Evolutionary conservation across 305 asterid genomes (phyloP).

Genomic region (Fraxinus platypoda): DNA sequence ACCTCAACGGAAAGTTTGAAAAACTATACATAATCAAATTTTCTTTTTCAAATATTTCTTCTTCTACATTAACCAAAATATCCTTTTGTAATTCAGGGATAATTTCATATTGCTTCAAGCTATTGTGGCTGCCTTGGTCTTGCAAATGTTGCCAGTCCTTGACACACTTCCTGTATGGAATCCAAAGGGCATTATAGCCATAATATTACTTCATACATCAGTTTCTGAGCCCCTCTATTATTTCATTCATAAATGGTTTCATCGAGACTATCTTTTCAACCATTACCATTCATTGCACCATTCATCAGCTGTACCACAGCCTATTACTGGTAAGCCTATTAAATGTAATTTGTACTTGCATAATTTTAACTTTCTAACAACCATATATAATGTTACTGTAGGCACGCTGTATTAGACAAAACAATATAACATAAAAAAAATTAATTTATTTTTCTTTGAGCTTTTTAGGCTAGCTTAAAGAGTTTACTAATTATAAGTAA

Average conservation of each 20-base stretch:
- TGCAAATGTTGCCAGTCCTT: conserved; percentile 36
- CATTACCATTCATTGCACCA: conserved; percentile 77
- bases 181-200: conserved; percentile 49
- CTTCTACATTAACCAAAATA: background rate
- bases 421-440: too few species aligned
- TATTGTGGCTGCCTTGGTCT: conserved; percentile 41
- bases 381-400: background rate
- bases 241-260: conserved; percentile 62
- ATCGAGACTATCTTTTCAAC: conserved; percentile 52
- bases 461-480: background rate
- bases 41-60: background rate
- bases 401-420: background rate
- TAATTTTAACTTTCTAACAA: background rate
- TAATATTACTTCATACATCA: conserved; percentile 45
- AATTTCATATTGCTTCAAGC: conserved; percentile 78
- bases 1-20: background rate
- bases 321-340: conserved; percentile 57
- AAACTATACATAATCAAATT: background rate
- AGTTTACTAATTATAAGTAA: background rate
- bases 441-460: too few species aligned
- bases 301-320: conserved; percentile 72
- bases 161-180: conserved; percentile 53
- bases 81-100: conserved; percentile 49
- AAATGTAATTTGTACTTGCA: background rate
- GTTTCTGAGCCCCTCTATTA: conserved; percentile 83